phyloP scores from a whole-genome alignment of 768 basidiomycete species.

The Sporobolomyces pararoseus region DNA sequence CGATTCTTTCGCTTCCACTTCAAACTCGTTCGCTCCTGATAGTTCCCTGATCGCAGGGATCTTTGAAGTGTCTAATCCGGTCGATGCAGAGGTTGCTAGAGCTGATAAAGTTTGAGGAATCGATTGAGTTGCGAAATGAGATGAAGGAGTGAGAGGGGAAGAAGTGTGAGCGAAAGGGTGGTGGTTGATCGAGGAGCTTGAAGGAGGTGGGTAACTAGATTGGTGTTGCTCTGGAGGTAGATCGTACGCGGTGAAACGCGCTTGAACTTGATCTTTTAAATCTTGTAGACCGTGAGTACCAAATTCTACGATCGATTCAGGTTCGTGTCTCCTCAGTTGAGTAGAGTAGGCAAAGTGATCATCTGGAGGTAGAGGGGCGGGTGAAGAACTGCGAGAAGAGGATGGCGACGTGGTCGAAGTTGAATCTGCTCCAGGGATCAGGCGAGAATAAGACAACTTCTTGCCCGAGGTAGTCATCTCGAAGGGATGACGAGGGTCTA shows the following conservation, averaged over 20 bases:
- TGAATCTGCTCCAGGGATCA: not conserved
- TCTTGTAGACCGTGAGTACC: conserved; percentile 20
- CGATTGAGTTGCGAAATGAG: conserved; percentile 33
- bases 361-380: conserved; percentile 19
- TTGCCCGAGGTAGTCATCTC: conserved; percentile 21
- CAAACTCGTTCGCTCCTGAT: conserved; percentile 70
- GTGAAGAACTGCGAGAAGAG: conserved; percentile 14
- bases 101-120: conserved; percentile 30
- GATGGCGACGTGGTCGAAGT: conserved; percentile 1
- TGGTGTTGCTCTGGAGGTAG: not conserved
- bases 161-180: conserved; percentile 41
- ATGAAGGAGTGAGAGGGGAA: conserved; percentile 33
- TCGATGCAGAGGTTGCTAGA: conserved; percentile 23
- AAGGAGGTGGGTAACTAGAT: not conserved
- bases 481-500: no score
- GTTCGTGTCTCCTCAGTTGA: conserved; percentile 24
- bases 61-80: conserved; percentile 36
- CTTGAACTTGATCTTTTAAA: conserved; percentile 18
- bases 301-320: conserved; percentile 32
- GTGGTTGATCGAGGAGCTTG: conserved; percentile 13
- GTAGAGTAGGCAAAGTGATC: conserved; percentile 34
- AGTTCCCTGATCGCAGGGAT: conserved; percentile 44
- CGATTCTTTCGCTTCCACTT: conserved; percentile 75
- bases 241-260: conserved; percentile 25
- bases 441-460: conserved; percentile 27